phyloP scores from a whole-genome alignment of 331 rosid species.

The Erythrophleum ivorense region DNA sequence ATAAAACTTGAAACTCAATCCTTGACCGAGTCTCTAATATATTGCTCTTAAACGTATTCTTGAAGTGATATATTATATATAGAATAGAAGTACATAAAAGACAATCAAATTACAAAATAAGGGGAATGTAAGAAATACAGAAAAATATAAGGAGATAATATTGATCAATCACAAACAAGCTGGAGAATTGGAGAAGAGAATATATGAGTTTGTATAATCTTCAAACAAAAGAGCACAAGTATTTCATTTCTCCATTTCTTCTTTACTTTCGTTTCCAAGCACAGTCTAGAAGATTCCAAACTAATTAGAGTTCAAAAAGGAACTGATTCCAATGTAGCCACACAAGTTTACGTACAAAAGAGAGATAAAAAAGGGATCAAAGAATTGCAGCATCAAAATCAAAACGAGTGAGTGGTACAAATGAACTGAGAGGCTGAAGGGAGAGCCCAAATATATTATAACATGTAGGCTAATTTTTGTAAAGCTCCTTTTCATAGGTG shows the following conservation, averaged over 20 bases:
- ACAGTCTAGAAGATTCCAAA: not conserved
- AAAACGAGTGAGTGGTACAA: not conserved
- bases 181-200: not conserved
- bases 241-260: not conserved
- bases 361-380: not conserved
- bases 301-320: conserved; percentile 23
- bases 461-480: not conserved
- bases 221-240: not conserved
- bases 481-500: not conserved
- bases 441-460: not conserved
- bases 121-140: not conserved
- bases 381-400: not conserved
- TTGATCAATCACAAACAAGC: not conserved
- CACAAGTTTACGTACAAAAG: conserved; percentile 26
- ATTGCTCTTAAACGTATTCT: too few relatives aligned
- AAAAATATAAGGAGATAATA: not conserved
- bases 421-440: not conserved
- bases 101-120: too few relatives aligned
- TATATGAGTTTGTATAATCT: not conserved
- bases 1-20: too few relatives aligned
- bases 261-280: not conserved
- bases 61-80: too few relatives aligned
- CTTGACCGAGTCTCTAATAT: too few relatives aligned
- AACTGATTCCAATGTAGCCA: conserved; percentile 13
- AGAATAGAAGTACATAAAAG: too few relatives aligned